Base-by-base conservation (phyloP, 306 rosid species). In the Castanea mollissima region DNA sequence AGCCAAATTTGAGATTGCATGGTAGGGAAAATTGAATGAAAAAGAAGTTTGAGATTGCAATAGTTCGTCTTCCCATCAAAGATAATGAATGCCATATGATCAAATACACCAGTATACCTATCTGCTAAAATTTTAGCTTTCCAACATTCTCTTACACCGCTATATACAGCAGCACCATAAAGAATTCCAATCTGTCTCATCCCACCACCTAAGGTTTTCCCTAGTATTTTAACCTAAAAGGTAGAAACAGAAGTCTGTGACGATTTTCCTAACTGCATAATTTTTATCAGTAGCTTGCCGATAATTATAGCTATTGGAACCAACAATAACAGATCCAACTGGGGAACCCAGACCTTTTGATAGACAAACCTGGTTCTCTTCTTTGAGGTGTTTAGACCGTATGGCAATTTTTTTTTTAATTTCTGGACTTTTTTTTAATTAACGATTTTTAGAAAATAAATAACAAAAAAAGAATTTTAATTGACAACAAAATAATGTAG, bases 271-370 rank as follows among this genome's bases (percentile, higher is more conserved):
- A 34, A 63, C 12, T 9, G 5, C 71, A 51, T 41, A 27, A 9
- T 56, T 71, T 59, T 63, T 69, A 4, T 5, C 29, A 27, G 19
- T 90, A 92, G 97, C 99, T 95, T 91, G 27, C 85, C 6, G 23
- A 95, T 92, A 76, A 95, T 25, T 25, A 25, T 1, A 95, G 81
- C 83, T 87, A 73, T 87, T 67, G 38, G 97, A 89, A 38, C 99
- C 97, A 76, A 95, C 97, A 34, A 94, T 90, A 71, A 92, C 82
- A 25, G 97, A 87, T 74, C 97, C 99, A 82, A 91, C 91, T 12
- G 99, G 99, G 85, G 99, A 97, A 74, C 99, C 97, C 56, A 95
- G 79, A 78, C 99, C 97, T 78, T 94, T 94, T 10, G 98, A 93
- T 32, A 92, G 84, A 84, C 97, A 94, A 74, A 94, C 91, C 98